These are phyloP conservation scores for Pyrenophora seminiperda DNA, from an alignment of 2,329 filamentous ascomycete species.

Conservation along the genomic window DNA sequence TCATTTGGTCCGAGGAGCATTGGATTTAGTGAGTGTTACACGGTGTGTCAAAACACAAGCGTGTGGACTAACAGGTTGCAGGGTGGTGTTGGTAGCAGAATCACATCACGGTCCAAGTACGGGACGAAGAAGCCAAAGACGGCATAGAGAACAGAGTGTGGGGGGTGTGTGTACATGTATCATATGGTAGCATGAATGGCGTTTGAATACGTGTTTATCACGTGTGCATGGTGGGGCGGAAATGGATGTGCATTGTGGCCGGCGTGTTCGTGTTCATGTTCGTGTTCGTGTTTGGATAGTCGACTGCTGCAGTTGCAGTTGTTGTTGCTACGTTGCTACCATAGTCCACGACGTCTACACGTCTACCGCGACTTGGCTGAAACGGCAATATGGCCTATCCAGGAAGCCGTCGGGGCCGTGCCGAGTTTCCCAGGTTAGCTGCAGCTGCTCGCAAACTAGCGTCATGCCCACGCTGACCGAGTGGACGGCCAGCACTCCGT, in stretches of 20 bases:
- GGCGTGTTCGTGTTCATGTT: too few species aligned
- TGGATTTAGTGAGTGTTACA: conserved; percentile 80
- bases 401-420: conserved; percentile 1
- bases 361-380: too few species aligned
- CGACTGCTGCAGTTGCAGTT: too few species aligned
- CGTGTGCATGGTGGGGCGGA: neutral
- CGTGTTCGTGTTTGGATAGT: too few species aligned
- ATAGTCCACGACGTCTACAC: too few species aligned
- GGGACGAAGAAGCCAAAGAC: conserved; percentile 97
- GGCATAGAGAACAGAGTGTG: conserved; percentile 21
- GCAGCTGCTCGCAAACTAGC: conserved; percentile 8
- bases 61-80: conserved; percentile 50
- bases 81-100: conserved; percentile 87
- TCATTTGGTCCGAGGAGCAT: conserved; percentile 84
- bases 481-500: conserved; percentile 12
- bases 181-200: conserved; percentile 35
- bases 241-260: too few species aligned
- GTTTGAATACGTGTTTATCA: conserved; percentile 16
- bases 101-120: conserved; percentile 90
- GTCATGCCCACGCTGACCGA: conserved; percentile 10
- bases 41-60: neutral
- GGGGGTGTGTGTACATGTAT: conserved; percentile 36
- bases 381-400: too few species aligned
- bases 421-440: conserved; percentile 7
- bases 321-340: too few species aligned